These are phyloP conservation scores for Kernera saxatilis DNA, from an alignment of 345 rosid species.

Conservation along the genomic window DNA sequence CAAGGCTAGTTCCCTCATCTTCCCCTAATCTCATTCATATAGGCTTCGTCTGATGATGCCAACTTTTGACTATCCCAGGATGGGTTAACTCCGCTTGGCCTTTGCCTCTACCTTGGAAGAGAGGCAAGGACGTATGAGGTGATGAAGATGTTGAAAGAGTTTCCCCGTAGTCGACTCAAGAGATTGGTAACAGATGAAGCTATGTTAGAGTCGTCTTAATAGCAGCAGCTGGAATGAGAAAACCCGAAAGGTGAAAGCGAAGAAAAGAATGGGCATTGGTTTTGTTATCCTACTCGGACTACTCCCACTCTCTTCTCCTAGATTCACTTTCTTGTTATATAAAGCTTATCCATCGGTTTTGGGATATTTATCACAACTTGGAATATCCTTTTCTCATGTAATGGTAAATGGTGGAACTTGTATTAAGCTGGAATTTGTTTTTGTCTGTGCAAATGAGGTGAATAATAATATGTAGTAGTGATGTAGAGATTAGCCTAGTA, in stretches of 20 bases:
- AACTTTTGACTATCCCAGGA: conserved; percentile 40
- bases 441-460: not conserved
- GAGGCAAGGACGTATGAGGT: conserved; percentile 61
- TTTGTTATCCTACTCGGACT: not conserved
- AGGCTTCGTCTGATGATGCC: not conserved
- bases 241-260: not conserved
- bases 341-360: not conserved
- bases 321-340: not conserved
- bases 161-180: conserved; percentile 36
- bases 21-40: not conserved
- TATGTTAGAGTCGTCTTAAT: not conserved
- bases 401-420: too few relatives aligned
- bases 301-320: not conserved
- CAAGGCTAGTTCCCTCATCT: conserved; percentile 31
- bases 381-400: too few relatives aligned
- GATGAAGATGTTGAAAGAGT: conserved; percentile 69
- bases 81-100: conserved; percentile 74
- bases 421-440: not conserved
- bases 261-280: not conserved
- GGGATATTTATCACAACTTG: not conserved
- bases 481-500: too few relatives aligned
- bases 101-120: conserved; percentile 67
- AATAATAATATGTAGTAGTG: too few relatives aligned
- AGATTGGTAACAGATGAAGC: conserved; percentile 8
- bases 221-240: not conserved